These are phyloP conservation scores for Erythrophleum ivorense DNA, from an alignment of 331 rosid species.

Conservation along the genomic window DNA sequence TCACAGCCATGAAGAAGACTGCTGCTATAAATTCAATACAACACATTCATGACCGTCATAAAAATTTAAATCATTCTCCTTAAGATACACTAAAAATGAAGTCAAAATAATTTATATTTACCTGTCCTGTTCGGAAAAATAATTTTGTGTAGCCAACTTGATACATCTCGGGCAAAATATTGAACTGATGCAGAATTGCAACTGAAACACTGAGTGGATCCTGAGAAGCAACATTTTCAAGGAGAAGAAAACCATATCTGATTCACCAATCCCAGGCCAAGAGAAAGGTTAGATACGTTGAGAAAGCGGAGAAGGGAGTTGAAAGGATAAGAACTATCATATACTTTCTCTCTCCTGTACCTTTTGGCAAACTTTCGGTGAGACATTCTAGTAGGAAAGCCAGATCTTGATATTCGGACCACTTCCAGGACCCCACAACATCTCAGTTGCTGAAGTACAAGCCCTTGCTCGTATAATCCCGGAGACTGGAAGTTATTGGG, in stretches of 20 bases:
- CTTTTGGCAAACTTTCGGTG: conserved; percentile 98
- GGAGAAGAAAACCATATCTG: conserved; percentile 99
- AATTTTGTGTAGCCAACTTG: conserved; percentile 99
- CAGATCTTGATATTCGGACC: conserved; percentile 96
- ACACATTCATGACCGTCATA: conserved; percentile 13
- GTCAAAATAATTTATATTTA: conserved; percentile 41
- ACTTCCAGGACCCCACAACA: conserved; percentile 99
- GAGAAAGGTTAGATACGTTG: conserved; percentile 35
- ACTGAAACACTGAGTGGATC: conserved; percentile 97
- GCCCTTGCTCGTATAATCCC: conserved; percentile 91
- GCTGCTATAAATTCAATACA: conserved; percentile 7
- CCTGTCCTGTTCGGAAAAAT: conserved; percentile 99
- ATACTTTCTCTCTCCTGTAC: conserved; percentile 46
- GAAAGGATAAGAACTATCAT: conserved; percentile 28
- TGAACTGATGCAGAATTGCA: conserved; percentile 97
- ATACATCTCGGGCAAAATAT: conserved; percentile 97
- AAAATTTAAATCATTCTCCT: conserved; percentile 23
- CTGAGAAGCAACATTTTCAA: conserved; percentile 81
- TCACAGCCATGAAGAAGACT: conserved; percentile 2
- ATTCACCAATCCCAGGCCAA: conserved; percentile 43
- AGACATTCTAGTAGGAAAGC: conserved; percentile 96
- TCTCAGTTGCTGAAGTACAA: conserved; percentile 94
- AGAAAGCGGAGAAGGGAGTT: conserved; percentile 26
- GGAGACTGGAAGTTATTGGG: conserved; percentile 98
- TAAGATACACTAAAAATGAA: not conserved